Percentiles rank a stretch among this genome's conserved stretches.
Conservation (phyloP, 495 filamentous ascomycete species). For the Paragyromitra xinjiangensis region DNA sequence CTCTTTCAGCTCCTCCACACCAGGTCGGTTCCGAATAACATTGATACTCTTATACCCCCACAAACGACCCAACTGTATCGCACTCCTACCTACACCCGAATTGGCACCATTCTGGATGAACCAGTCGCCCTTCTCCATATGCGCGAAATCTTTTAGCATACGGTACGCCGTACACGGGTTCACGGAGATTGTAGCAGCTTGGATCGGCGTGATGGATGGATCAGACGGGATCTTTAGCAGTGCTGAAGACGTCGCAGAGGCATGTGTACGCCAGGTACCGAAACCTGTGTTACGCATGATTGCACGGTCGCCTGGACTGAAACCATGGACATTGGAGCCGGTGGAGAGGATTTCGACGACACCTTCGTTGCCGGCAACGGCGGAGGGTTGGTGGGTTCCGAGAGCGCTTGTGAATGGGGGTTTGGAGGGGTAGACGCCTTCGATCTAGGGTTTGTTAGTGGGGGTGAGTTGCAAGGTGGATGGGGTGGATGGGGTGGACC, state of each 20-base stretch:
- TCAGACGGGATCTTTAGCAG: constrained; percentile 69
- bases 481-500: constrained; percentile 22
- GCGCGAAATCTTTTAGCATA: constrained; percentile 85
- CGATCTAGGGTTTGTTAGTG: constrained; percentile 68
- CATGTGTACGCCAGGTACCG: constrained; percentile 94
- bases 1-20: constrained; percentile 70
- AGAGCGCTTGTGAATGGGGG: constrained; percentile 76
- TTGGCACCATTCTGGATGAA: constrained; percentile 97
- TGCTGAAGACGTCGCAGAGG: constrained; percentile 69
- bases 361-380: constrained; percentile 88
- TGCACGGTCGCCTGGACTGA: constrained; percentile 83
- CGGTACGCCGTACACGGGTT: constrained; percentile 94
- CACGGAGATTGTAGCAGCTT: constrained; percentile 84
- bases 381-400: constrained; percentile 75
- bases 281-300: constrained; percentile 81
- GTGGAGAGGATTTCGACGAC: constrained; percentile 82
- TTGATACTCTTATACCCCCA: constrained; percentile 93
- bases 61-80: constrained; percentile 79
- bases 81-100: constrained; percentile 85
- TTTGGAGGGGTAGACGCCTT: constrained; percentile 92
- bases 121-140: constrained; percentile 78
- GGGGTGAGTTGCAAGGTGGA: neutral
- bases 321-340: constrained; percentile 66
- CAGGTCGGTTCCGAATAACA: constrained; percentile 75
- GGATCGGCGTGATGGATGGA: constrained; percentile 67